Conservation (phyloP, 2,329 filamentous ascomycete genomes). For the Dryadomyces quercus-mongolicae region DNA sequence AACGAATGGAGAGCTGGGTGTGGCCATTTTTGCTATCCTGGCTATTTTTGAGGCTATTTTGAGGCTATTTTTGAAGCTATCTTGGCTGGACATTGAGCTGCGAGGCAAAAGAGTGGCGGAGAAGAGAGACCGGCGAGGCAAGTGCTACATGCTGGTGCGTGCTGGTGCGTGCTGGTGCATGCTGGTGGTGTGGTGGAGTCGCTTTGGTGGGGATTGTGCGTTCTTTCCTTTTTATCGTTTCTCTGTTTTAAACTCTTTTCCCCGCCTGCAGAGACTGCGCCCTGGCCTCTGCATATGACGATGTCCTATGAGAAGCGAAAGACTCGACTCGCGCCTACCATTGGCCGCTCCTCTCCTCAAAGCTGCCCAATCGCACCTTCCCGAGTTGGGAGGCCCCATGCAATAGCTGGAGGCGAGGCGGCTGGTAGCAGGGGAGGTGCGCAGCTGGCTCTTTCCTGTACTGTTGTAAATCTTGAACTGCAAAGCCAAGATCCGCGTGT, state of each 20-base stretch:
- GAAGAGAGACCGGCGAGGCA: background rate
- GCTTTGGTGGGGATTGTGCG: background rate
- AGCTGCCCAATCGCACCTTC: slow-evolving; percentile 8
- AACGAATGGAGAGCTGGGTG: background rate
- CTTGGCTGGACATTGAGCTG: too few relatives aligned
- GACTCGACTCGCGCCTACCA: slow-evolving; percentile 16
- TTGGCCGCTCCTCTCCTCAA: slow-evolving; percentile 18
- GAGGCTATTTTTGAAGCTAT: too few relatives aligned
- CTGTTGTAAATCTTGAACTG: too few relatives aligned
- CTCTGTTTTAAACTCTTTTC: background rate
- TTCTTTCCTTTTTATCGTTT: background rate
- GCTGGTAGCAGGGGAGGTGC: background rate
- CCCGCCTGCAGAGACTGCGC: slow-evolving; percentile 12
- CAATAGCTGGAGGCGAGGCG: background rate
- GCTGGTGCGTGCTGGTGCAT: background rate
- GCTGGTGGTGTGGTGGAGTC: background rate
- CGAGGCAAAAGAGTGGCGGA: background rate
- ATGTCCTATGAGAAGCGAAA: slow-evolving; percentile 23
- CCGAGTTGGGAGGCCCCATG: background rate
- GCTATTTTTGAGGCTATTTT: too few relatives aligned
- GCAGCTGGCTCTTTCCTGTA: background rate
- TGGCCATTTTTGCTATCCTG: too few relatives aligned
- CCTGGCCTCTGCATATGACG: slow-evolving; percentile 23
- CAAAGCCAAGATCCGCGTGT: too few relatives aligned
- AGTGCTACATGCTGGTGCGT: too few relatives aligned